Evolutionary conservation across 2,329 filamentous ascomycete genomes (phyloP), one percentile per base, ranked within the genome.

Genomic region (Aspergillus uvarum): DNA sequence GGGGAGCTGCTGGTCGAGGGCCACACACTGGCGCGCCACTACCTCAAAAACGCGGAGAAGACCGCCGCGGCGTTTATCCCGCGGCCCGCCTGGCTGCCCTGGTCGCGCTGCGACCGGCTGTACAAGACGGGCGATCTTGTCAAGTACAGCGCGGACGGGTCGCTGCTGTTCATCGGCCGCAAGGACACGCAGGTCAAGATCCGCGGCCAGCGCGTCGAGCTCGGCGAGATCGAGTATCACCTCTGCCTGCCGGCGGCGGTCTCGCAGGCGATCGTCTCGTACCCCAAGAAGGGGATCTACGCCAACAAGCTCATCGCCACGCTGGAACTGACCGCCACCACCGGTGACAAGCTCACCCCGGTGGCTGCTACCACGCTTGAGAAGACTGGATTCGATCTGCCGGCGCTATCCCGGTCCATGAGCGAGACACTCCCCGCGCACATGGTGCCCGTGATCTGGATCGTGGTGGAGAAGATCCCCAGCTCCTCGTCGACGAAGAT

Each of bases 381-480:
- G 31, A 19, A 42, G 6, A 59, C 61, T 1, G 56, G 56, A 5
- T 63, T 63, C 22, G 51, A 60, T 5, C n/a, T 63, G 24, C 19
- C 31, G 1, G 19, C 52, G 5, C 52, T 63, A 3, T 49, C 59
- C 16, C 47, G 53, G 21, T 44, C 51, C 50, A 31, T 63, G n/a
- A 54, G 56, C 6, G 72, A 76, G 53, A 71, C 72, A 12, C 68
- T 80, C 21, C 71, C 76, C 14, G 72, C 74, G 6, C 74, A 75
- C 61, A 72, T 77, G 70, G 62, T 75, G 7, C 76, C 77, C 1
- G 74, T 68, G 19, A 67, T 71, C 4, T 80, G 77, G 59, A 63
- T 79, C 8, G 63, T 74, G 7, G 65, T 79, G 8, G 70, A 75
- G 31, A 71, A 68, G 42, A 57, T 79, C 12, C 74, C 76, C 1